Evolutionary conservation across 306 rosid genomes (phyloP).

Genomic region (Lotus japonicus): DNA sequence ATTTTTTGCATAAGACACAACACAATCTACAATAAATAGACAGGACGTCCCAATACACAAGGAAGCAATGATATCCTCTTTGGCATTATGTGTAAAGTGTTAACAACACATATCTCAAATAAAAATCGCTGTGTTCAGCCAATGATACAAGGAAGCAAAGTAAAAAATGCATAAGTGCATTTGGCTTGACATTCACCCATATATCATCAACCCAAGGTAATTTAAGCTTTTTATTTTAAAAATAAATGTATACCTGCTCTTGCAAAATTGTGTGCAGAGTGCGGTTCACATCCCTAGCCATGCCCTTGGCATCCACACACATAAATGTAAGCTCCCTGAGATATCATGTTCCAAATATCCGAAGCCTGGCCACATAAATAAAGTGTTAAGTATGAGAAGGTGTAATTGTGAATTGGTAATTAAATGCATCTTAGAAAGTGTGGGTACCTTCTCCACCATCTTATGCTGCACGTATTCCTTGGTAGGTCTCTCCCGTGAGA

Average conservation of each 20-base stretch:
- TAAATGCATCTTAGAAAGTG: background rate
- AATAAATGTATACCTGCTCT: constrained; percentile 63
- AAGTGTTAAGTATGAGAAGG: constrained; percentile 18
- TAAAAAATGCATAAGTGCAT: background rate
- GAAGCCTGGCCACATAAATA: constrained; percentile 71
- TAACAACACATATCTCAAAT: background rate
- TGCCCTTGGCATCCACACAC: constrained; percentile 99
- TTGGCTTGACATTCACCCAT: no score
- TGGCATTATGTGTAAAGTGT: background rate
- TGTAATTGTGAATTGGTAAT: background rate
- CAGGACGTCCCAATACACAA: background rate
- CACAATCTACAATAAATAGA: background rate
- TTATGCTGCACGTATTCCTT: constrained; percentile 95
- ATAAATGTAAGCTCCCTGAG: constrained; percentile 79
- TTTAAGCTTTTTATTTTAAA: background rate
- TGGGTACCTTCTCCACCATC: constrained; percentile 74
- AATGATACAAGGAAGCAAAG: no score
- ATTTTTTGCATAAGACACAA: background rate
- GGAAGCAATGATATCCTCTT: background rate
- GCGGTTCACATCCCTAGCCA: constrained; percentile 98
- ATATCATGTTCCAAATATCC: constrained; percentile 75
- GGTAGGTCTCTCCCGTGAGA: constrained; percentile 87
- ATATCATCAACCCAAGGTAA: background rate
- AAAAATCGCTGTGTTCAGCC: background rate
- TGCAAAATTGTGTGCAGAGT: constrained; percentile 72